These are phyloP conservation scores for Pythium guiyangense DNA, from an alignment of 352 stramenopile genomes.

Conservation along the genomic window DNA sequence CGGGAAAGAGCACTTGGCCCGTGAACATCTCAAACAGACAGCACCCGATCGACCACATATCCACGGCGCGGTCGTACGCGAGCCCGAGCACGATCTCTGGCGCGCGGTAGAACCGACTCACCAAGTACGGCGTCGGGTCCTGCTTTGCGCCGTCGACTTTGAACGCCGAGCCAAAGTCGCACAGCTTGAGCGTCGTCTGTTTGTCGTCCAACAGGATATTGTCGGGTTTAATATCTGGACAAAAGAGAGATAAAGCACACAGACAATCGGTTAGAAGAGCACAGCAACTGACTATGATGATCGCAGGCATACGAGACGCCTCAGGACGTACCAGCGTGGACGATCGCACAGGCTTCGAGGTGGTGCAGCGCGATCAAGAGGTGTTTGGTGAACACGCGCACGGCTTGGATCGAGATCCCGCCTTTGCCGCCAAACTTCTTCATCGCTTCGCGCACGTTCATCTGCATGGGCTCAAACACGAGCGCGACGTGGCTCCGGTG, in stretches of 20 bases:
- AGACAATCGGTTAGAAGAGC: neutral
- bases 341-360: slow-evolving; percentile 72
- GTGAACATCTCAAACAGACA: slow-evolving; percentile 98
- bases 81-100: slow-evolving; percentile 92
- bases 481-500: slow-evolving; percentile 95
- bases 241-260: neutral
- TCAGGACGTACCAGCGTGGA: slow-evolving; percentile 84
- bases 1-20: slow-evolving; percentile 96
- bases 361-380: slow-evolving; percentile 76
- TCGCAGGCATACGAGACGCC: neutral
- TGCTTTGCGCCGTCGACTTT: slow-evolving; percentile 88
- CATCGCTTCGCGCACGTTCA: slow-evolving; percentile 94
- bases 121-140: slow-evolving; percentile 96
- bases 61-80: slow-evolving; percentile 93
- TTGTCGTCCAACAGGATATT: slow-evolving; percentile 97
- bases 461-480: slow-evolving; percentile 97
- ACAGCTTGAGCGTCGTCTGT: slow-evolving; percentile 94
- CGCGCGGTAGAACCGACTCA: slow-evolving; percentile 98
- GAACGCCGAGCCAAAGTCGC: slow-evolving; percentile 97
- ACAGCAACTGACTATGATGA: neutral
- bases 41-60: slow-evolving; percentile 97
- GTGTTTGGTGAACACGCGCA: slow-evolving; percentile 81
- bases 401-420: slow-evolving; percentile 81
- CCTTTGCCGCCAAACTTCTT: slow-evolving; percentile 87
- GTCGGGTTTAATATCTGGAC: slow-evolving; percentile 95